Evolutionary conservation across 2,329 filamentous ascomycete species (phyloP).

Genomic region (Colletotrichum eleusines): DNA sequence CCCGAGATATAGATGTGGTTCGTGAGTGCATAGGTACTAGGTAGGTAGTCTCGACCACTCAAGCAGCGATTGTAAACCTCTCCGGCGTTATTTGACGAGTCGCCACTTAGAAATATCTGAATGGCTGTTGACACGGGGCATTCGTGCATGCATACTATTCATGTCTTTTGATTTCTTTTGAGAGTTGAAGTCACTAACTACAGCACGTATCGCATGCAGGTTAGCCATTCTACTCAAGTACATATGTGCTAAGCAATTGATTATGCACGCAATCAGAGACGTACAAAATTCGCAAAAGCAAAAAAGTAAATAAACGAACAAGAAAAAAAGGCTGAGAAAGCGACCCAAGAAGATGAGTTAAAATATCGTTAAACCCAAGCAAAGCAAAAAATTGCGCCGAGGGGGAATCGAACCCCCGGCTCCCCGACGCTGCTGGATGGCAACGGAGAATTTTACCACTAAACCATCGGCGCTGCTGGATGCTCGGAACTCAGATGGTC

Average conservation of each 20-base stretch:
- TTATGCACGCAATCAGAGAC: too few species aligned
- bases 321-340: neutral
- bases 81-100: neutral
- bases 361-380: too few species aligned
- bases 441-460: conserved; percentile 28
- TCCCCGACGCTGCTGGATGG: conserved; percentile 22
- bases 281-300: neutral
- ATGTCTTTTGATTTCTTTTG: neutral
- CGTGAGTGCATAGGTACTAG: too few species aligned
- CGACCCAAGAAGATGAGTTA: neutral
- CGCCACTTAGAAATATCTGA: neutral
- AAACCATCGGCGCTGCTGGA: conserved; percentile 12
- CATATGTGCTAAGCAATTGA: too few species aligned
- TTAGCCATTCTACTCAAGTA: neutral
- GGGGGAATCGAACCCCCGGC: conserved; percentile 27
- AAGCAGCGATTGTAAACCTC: neutral
- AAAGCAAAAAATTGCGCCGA: neutral
- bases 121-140: neutral
- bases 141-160: too few species aligned
- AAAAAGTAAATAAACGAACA: neutral
- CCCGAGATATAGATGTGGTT: neutral
- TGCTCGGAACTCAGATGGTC: neutral
- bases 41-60: neutral
- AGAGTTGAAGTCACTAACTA: neutral
- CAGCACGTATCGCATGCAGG: neutral